Base-by-base conservation (phyloP, 2,329 filamentous ascomycete species). In the Acarospora socialis region DNA sequence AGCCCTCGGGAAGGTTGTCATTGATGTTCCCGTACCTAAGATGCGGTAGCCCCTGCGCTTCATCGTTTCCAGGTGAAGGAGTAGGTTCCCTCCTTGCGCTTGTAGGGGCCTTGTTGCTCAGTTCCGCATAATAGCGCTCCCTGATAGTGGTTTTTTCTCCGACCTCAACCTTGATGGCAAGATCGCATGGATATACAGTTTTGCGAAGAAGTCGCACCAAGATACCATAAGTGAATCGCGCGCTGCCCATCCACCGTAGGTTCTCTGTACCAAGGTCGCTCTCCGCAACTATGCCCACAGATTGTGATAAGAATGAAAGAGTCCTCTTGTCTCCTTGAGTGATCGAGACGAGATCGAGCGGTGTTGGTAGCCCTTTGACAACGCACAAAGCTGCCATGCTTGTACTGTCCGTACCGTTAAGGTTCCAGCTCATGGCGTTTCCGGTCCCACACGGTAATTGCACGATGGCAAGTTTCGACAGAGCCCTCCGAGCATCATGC, bases 381-480 rank as follows among this genome's bases (percentile, higher is more conserved):
- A 94, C 75, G 15, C 74, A 77, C 38, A 95, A 60, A 1, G 87
- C 82, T 1, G 86, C 83, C 27, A 81, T 54, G 37, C 74, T 80
- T 6, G 80, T 69, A 41, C 70, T 74, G 41, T 77, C 69, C 1
- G 84, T 86, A 4, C 87, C 90, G 43, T 82, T 83, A 28, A 92
- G 59, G 53, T 94, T 95, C 60, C 79, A 77, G 40, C 81, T 81
- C 74, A 95, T 80, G 14, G 82, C 90, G 53, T 98, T 98, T 4
- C 90, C 90, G 30, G 81, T 90, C 9, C 90, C 90, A 49, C 86
- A 92, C 1, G 90, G 90, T 21, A 98, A 66, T 49, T 93, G 82
- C 14, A 76, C 77, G 2, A 98, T 74, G 1, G 90, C 81, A 9
- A 95, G 59, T 46, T 77, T 80, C 14, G 65, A 60, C 38, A 98